Evolutionary conservation across 2,329 filamentous ascomycete genomes (phyloP).

Genomic region (Pseudonectria buxi): DNA sequence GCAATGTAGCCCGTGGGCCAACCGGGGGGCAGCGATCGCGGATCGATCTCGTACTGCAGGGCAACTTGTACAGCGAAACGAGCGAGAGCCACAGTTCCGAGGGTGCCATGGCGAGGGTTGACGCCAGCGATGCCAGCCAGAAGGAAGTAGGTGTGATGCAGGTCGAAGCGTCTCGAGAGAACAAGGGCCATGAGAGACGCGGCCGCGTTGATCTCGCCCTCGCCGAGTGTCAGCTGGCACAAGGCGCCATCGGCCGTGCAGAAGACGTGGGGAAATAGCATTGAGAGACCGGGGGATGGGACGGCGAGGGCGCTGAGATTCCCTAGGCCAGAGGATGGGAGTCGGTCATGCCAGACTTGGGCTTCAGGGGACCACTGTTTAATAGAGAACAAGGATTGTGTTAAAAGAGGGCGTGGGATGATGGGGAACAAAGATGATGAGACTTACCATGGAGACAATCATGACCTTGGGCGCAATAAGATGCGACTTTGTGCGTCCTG

Average conservation of each 20-base stretch:
- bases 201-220: conserved; percentile 70
- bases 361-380: conserved; percentile 56
- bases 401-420: too few relatives aligned
- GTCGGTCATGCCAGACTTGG: conserved; percentile 52
- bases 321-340: conserved; percentile 38
- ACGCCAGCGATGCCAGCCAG: conserved; percentile 68
- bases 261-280: conserved; percentile 57
- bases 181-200: conserved; percentile 56
- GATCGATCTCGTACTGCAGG: conserved; percentile 69
- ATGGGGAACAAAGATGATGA: not conserved
- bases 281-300: conserved; percentile 55
- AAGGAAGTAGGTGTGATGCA: conserved; percentile 63
- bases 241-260: conserved; percentile 55
- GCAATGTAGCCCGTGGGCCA: conserved; percentile 64
- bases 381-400: conserved; percentile 1
- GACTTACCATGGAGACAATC: conserved; percentile 55
- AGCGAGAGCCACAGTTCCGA: conserved; percentile 60
- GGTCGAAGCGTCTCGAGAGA: conserved; percentile 56
- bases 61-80: conserved; percentile 67
- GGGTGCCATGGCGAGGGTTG: conserved; percentile 59
- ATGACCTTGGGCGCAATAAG: conserved; percentile 30
- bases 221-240: conserved; percentile 64
- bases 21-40: conserved; percentile 58
- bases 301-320: conserved; percentile 52
- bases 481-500: too few relatives aligned